phyloP scores from a whole-genome alignment of 1,284 basidiomycete genomes.

The Trichosporon sp. region DNA sequence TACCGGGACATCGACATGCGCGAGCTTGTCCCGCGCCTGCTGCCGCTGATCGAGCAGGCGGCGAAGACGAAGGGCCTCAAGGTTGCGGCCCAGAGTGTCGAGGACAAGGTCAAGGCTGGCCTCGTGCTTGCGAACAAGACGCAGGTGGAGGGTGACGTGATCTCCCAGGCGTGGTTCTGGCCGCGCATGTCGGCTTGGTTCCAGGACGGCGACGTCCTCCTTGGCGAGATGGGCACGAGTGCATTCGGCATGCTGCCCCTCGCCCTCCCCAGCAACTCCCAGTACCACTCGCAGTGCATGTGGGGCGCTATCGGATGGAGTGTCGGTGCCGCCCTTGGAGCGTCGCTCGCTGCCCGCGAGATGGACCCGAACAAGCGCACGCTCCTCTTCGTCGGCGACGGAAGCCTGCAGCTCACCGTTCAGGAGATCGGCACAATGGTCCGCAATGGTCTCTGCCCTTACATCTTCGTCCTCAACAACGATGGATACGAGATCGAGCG shows the following conservation, averaged over 20 bases:
- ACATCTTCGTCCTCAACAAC: constrained; percentile 70
- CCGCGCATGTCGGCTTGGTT: constrained; percentile 75
- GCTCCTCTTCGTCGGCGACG: constrained; percentile 74
- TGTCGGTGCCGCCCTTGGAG: constrained; percentile 54
- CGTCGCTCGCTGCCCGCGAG: constrained; percentile 64
- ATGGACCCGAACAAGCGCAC: constrained; percentile 57
- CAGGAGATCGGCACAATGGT: constrained; percentile 54
- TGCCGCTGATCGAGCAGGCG: constrained; percentile 36
- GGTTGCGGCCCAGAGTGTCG: constrained; percentile 16
- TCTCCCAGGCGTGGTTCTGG: constrained; percentile 82
- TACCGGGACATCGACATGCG: constrained; percentile 51
- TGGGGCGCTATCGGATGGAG: constrained; percentile 44
- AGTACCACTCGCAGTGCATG: constrained; percentile 60
- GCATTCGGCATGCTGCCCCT: constrained; percentile 72
- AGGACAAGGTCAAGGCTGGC: constrained; percentile 29
- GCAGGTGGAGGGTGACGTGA: constrained; percentile 28
- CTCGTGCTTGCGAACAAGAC: constrained; percentile 24
- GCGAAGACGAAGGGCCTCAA: constrained; percentile 23
- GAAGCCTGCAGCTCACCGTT: constrained; percentile 50
- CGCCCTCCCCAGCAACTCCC: constrained; percentile 55
- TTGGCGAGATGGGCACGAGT: constrained; percentile 67
- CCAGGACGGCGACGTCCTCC: constrained; percentile 52
- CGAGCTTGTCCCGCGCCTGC: constrained; percentile 47
- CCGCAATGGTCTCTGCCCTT: constrained; percentile 46
- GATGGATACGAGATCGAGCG: constrained; percentile 84